Conservation (phyloP, 2,329 filamentous ascomycete genomes). For the Verticillium klebahnii region DNA sequence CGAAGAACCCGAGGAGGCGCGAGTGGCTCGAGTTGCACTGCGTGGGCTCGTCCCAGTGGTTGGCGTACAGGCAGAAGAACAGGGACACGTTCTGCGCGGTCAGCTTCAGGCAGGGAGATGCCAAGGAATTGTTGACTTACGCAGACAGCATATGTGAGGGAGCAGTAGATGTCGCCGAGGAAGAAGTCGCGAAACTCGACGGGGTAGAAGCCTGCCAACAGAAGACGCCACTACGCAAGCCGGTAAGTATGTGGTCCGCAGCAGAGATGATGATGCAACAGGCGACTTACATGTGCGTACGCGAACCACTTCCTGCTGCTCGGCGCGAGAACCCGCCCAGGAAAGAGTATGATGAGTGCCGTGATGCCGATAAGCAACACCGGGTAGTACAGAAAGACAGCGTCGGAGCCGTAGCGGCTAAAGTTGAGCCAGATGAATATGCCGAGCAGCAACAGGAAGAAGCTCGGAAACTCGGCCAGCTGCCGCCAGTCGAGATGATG, state of each 20-base stretch:
- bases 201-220: constrained; percentile 81
- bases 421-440: constrained; percentile 91
- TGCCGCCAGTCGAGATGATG: constrained; percentile 87
- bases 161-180: constrained; percentile 96
- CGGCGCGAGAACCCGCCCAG: constrained; percentile 68
- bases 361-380: constrained; percentile 72
- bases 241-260: constrained; percentile 16
- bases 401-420: constrained; percentile 56
- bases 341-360: constrained; percentile 66
- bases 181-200: constrained; percentile 98
- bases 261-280: no score
- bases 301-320: constrained; percentile 79
- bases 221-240: constrained; percentile 66
- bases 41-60: constrained; percentile 65
- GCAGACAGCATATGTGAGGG: constrained; percentile 82
- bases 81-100: constrained; percentile 71
- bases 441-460: constrained; percentile 74
- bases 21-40: constrained; percentile 86
- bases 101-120: neutral
- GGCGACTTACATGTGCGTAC: constrained; percentile 71
- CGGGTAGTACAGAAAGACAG: constrained; percentile 81
- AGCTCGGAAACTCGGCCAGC: constrained; percentile 78
- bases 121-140: constrained; percentile 45
- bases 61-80: constrained; percentile 92
- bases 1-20: constrained; percentile 79